phyloP scores from a whole-genome alignment of 441 rosid genomes.

The Kokia cookei region DNA sequence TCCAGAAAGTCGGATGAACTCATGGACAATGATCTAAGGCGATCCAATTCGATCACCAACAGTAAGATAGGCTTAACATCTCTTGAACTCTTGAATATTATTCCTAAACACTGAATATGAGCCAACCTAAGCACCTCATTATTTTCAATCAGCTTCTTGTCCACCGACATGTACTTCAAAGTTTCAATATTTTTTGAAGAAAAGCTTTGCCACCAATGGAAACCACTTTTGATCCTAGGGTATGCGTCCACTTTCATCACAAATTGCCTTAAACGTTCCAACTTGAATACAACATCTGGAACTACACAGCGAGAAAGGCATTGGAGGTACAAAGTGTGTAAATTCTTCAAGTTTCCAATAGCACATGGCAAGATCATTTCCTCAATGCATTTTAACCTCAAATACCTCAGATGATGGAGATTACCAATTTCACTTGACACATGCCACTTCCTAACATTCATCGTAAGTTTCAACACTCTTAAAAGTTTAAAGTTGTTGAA shows the following conservation, averaged over 20 bases:
- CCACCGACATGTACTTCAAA: background rate
- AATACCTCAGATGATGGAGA: background rate
- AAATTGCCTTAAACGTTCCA: background rate
- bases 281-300: background rate
- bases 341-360: background rate
- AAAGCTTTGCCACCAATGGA: background rate
- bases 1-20: rapidly evolving
- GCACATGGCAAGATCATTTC: background rate
- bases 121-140: background rate
- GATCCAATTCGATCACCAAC: too few relatives aligned
- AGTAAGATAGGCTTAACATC: background rate
- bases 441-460: background rate
- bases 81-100: background rate
- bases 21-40: background rate
- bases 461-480: background rate
- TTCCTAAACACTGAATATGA: background rate
- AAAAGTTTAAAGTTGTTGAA: background rate
- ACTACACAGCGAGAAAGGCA: background rate
- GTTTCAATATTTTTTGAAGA: background rate
- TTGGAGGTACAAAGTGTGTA: background rate
- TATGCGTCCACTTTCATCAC: background rate
- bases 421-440: background rate
- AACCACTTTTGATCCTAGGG: background rate
- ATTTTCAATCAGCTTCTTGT: background rate
- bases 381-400: background rate